phyloP scores from a whole-genome alignment of 2,329 filamentous ascomycete species.

The Pseudocercospora cruenta region DNA sequence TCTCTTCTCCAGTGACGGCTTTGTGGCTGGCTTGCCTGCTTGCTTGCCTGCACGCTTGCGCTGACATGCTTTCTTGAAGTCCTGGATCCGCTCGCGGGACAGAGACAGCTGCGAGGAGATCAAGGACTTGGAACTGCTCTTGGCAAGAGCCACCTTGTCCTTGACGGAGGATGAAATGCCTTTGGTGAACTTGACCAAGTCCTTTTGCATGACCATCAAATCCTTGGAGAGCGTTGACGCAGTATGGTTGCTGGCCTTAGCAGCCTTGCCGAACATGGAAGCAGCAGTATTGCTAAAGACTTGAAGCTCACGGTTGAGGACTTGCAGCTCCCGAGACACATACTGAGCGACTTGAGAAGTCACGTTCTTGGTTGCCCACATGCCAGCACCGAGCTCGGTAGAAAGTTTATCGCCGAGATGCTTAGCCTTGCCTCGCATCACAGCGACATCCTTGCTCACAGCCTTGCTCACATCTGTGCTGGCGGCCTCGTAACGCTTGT shows the following conservation, averaged over 20 bases:
- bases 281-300: slow-evolving; percentile 29
- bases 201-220: slow-evolving; percentile 23
- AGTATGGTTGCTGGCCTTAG: slow-evolving; percentile 22
- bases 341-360: slow-evolving; percentile 33
- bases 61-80: slow-evolving; percentile 19
- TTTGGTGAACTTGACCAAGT: slow-evolving; percentile 25
- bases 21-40: not conserved
- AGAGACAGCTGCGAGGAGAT: slow-evolving; percentile 16
- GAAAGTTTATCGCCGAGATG: slow-evolving; percentile 28
- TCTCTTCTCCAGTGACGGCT: not conserved
- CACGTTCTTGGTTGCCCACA: slow-evolving; percentile 35
- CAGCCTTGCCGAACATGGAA: slow-evolving; percentile 23
- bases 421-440: slow-evolving; percentile 30
- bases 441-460: slow-evolving; percentile 34
- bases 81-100: slow-evolving; percentile 22
- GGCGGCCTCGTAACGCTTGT: slow-evolving; percentile 31
- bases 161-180: slow-evolving; percentile 25
- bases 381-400: slow-evolving; percentile 29
- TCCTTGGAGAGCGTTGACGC: slow-evolving; percentile 22
- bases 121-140: slow-evolving; percentile 21
- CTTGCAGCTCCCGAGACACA: slow-evolving; percentile 29
- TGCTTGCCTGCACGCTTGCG: not conserved
- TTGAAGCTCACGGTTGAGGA: slow-evolving; percentile 28
- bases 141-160: slow-evolving; percentile 19
- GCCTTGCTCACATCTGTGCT: slow-evolving; percentile 34